Base-by-base conservation (phyloP, 768 basidiomycete species). In the Sarcodon aspratus region DNA sequence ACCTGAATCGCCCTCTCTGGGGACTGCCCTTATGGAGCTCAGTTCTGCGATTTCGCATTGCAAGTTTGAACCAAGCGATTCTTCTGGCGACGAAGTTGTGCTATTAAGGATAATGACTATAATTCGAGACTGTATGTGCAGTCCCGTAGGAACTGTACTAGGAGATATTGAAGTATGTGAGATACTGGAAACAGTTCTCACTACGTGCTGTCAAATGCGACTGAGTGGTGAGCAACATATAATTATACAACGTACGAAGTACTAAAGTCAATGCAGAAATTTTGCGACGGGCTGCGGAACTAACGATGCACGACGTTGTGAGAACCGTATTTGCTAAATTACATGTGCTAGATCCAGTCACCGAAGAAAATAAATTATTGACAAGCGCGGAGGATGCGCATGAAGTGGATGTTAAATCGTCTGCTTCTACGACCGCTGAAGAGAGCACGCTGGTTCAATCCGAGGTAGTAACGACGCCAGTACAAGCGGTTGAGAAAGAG, bases 31-130 rank as follows among this genome's bases (percentile, higher is more conserved):
- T 46, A 71, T 80, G 13, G 88, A 91, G 53, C 74, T 96, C 50
- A 94, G 93, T 62, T 84, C 78, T 51, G 82, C 95, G 0, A 79
- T 94, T 10, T 91, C 95, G 6, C 90, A 91, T 59, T 97, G 95
- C 74, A 93, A 95, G 67, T 99, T 99, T 60, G 95, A 98, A 66
- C 89, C 90, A 4, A 95, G 89, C 59, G 93, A 97, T 61, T 90
- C 90, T 1, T 91, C 93, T n/a, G 88, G 91, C 6, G 96, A 99
- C 65, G 96, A 99, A 63, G 87, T 96, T 7, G 94, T 97, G 8
- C 72, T 98, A 7, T 74, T 95, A 54, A 88, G 82, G 63, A 92
- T 98, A 51, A 79, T 98, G 72, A 76, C 82, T 7, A 82, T 98
- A 13, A 92, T 95, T 47, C 80, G 89, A 52, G 80, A 87, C 54